Evolutionary conservation across 805 yeast genomes (phyloP).

Genomic region (Blastobotrys mokoenaii): DNA sequence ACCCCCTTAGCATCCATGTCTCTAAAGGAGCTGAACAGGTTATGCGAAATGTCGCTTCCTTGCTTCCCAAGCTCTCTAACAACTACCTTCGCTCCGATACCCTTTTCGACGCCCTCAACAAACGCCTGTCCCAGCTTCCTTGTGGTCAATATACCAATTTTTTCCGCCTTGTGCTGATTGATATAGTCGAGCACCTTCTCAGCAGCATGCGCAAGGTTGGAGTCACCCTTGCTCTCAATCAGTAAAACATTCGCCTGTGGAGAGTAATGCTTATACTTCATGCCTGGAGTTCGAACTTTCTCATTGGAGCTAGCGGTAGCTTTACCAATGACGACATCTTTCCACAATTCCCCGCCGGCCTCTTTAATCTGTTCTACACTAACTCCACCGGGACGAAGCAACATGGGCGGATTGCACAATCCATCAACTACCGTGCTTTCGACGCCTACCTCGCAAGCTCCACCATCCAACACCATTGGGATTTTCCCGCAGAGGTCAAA

Average conservation of each 20-base stretch:
- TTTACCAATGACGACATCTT: slow-evolving; percentile 49
- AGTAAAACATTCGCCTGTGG: slow-evolving; percentile 68
- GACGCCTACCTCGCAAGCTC: slow-evolving; percentile 78
- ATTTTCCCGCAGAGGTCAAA: slow-evolving; percentile 73
- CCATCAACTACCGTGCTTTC: slow-evolving; percentile 96
- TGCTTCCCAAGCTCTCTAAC: slow-evolving; percentile 34
- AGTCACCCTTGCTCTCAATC: slow-evolving; percentile 3
- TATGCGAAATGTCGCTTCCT: slow-evolving; percentile 61
- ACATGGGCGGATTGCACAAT: slow-evolving; percentile 70
- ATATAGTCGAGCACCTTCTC: neutral
- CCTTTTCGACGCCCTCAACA: slow-evolving; percentile 2
- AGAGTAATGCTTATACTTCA: slow-evolving; percentile 94
- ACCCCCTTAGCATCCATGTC: slow-evolving; percentile 61
- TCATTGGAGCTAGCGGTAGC: slow-evolving; percentile 45
- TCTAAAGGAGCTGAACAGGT: slow-evolving; percentile 64
- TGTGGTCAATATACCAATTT: slow-evolving; percentile 14
- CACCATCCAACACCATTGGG: slow-evolving; percentile 86
- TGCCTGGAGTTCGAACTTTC: slow-evolving; percentile 86
- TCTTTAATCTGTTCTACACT: slow-evolving; percentile 63
- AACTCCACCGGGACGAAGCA: slow-evolving; percentile 91
- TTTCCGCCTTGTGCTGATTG: neutral
- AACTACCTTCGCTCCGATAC: neutral
- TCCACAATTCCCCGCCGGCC: slow-evolving; percentile 66
- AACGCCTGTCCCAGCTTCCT: slow-evolving; percentile 8
- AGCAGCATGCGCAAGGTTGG: neutral